Base-by-base conservation (phyloP, 768 basidiomycete genomes). In the Fibroporia radiculosa region DNA sequence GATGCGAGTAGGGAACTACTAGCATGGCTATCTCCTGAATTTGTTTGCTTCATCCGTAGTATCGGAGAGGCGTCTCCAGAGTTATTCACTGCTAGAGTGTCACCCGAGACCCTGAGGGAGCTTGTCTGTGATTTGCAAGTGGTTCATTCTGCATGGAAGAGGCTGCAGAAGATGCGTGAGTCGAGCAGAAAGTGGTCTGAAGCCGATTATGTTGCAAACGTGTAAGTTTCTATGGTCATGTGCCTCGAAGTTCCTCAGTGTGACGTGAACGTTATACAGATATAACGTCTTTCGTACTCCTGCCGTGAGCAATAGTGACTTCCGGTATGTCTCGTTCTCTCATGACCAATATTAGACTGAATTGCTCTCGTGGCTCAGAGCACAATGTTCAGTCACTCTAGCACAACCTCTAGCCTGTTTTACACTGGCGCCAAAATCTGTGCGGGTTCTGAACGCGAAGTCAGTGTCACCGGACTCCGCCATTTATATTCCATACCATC, bases 171-270 rank as follows among this genome's bases (percentile, higher is more conserved):
- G 44, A 74, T 77, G 72, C 66, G 59, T n/a, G 56, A 57, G 4
- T 66, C 67, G 4, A 66, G 65, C 16, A 69, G 74, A 42, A 75
- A 65, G 52, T 71, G 67, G 61, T 74, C 72, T 2, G 77, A 79
- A 50, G 73, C 75, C 1, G 77, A 77, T 48, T 76, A 67, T 45
- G 74, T 67, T 13, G 67, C 69, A n/a, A 73, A 72, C 40, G 74
- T 78, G 74, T 79, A 56, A 39, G 74, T 59, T 44, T 40, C 10
- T 23, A 16, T 18, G 20, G 25, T n/a, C 19, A 14, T 38, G 25
- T 20, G 18, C 33, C 23, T 25, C 11, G n/a, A n/a, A n/a, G n/a
- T n/a, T 18, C 8, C n/a, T 42, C 26, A 10, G 14, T 42, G 11
- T 10, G 34, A 22, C 23, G 12, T 43, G 20, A 42, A 18, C 16